A percentile compares a stretch with the other conserved stretches of the same genome.
Conservation (phyloP, 441 rosid species). For the Isatis lusitanica region DNA sequence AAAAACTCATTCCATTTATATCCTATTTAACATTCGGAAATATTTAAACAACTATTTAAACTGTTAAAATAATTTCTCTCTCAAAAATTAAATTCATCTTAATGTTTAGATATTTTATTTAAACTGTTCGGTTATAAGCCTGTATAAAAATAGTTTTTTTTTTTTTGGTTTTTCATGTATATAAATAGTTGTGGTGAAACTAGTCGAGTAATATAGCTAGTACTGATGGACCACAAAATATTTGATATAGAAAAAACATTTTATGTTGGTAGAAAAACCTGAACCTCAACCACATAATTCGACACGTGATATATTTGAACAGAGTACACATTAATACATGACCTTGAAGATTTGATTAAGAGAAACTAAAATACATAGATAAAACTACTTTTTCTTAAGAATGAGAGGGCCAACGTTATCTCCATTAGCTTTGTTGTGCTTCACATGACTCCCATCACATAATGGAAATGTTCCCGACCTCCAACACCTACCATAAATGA, state of each 20-base stretch:
- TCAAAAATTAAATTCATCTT: too few species aligned
- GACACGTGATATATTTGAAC: not conserved
- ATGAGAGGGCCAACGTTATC: conserved; percentile 95
- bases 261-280: not conserved
- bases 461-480: conserved; percentile 84
- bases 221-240: not conserved
- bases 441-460: conserved; percentile 87
- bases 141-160: not conserved
- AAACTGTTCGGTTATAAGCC: not conserved
- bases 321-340: not conserved
- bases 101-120: not conserved
- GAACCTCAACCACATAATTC: not conserved
- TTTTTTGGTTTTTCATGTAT: too few species aligned
- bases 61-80: too few species aligned
- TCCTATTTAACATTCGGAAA: too few species aligned
- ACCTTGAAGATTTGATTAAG: not conserved
- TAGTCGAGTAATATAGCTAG: not conserved
- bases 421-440: conserved; percentile 93
- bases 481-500: conserved; percentile 61
- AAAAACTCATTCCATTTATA: too few species aligned
- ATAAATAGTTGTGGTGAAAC: not conserved
- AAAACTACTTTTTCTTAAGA: conserved; percentile 60
- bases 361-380: not conserved
- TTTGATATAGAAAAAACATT: not conserved
- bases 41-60: too few species aligned